Conservation (phyloP, 108 stramenopile genomes). For the Cyclotella kingstonii region DNA sequence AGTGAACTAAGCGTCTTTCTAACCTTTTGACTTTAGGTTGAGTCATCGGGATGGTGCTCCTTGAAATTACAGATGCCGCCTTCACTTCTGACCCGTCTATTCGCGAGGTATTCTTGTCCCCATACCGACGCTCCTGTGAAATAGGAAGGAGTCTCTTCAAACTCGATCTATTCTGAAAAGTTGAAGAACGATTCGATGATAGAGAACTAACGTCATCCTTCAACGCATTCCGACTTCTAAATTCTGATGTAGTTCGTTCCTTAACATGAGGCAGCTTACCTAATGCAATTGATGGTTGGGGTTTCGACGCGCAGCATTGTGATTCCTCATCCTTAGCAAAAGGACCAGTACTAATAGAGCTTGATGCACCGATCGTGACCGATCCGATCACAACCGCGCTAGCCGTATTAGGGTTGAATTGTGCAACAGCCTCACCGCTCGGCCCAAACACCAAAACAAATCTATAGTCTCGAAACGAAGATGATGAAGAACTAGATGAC, state of each 20-base stretch:
- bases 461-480: slow-evolving; percentile 28
- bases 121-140: not conserved
- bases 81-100: no score
- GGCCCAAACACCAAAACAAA: slow-evolving; percentile 27
- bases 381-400: slow-evolving; percentile 30
- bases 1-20: not conserved
- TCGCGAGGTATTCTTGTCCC: not conserved
- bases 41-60: slow-evolving; percentile 21
- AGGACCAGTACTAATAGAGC: slow-evolving; percentile 27
- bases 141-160: not conserved
- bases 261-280: slow-evolving; percentile 2
- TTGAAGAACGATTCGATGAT: slow-evolving; percentile 16
- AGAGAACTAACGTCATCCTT: slow-evolving; percentile 25
- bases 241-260: not conserved
- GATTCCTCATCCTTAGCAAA: slow-evolving; percentile 15
- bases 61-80: slow-evolving; percentile 7
- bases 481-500: slow-evolving; percentile 26
- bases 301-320: not conserved
- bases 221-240: slow-evolving; percentile 4
- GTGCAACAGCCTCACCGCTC: slow-evolving; percentile 22
- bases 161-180: not conserved
- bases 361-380: slow-evolving; percentile 36
- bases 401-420: slow-evolving; percentile 38
- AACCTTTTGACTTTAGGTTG: slow-evolving; percentile 7
- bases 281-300: slow-evolving; percentile 6